Conservation (phyloP, 306 rosid genomes). For the Myrica gale region DNA sequence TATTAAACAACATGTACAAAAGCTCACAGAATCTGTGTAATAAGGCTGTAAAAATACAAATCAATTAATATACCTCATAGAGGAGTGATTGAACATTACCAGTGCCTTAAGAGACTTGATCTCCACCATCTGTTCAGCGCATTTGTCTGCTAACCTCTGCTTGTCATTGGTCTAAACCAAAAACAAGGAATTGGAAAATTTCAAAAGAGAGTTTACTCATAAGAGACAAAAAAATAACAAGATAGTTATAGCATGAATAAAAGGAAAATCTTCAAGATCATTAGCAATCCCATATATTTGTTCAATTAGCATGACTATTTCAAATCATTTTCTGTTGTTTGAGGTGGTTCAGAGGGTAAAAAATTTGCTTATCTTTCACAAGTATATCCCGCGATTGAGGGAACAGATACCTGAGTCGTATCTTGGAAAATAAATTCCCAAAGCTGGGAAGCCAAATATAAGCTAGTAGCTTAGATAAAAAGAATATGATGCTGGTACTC, state of each 20-base stretch:
- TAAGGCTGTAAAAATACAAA: background rate
- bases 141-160: conserved; percentile 52
- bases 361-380: background rate
- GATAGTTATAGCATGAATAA: background rate
- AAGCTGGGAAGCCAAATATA: no score
- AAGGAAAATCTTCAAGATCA: background rate
- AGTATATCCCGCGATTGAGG: background rate
- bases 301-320: background rate
- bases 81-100: conserved; percentile 42
- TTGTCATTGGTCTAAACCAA: conserved; percentile 55
- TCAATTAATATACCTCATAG: background rate
- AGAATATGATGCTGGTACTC: no score
- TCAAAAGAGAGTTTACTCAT: conserved; percentile 4
- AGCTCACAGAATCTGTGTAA: background rate
- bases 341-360: background rate
- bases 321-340: background rate
- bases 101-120: conserved; percentile 65
- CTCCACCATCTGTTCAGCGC: conserved; percentile 63
- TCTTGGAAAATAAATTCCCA: no score
- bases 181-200: conserved; percentile 30
- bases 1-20: conserved; percentile 1
- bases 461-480: no score
- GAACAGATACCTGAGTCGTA: no score
- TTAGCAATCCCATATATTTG: background rate
- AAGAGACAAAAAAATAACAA: conserved; percentile 2